Base-by-base conservation (phyloP, 2,329 filamentous ascomycete genomes). In the Pyrenochaeta sp. region DNA sequence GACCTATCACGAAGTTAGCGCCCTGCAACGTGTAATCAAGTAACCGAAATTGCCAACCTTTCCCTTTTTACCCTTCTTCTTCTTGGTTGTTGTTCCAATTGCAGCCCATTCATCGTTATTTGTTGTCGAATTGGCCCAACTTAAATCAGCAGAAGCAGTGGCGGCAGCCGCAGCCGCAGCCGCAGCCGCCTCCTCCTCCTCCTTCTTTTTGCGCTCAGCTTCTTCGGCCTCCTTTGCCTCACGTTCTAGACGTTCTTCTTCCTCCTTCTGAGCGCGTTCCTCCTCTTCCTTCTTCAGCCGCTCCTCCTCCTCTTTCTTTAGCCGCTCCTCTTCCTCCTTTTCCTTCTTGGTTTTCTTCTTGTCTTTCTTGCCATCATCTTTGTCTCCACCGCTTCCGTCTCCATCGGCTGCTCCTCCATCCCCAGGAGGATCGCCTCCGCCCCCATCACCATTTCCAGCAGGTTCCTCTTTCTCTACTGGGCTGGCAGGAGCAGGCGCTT, bases 401-500 rank as follows among this genome's bases (percentile, higher is more conserved):
- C 58, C 68, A 28, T 56, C 65, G 19, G 56, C 67, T 21, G 55
- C 58, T n/a, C 59, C 65, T 35, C 66, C 72, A 35, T 67, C 73
- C 17, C 62, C 67, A 5, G 67, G 70, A 43, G 61, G 52, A 31
- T 64, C 67, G 15, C 67, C 71, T 14, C 64, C 68, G 31, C 57
- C 67, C 18, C 49, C 60, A 21, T 63, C 65, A 21, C 63, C 67
- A 17, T 57, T 62, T 22, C 61, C 71, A 20, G 44, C 51, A 39
- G 48, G 61, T 24, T 79, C 75, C 31, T 77, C 73, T 31, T 34
- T 22, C 74, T 68, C 20, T 76, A 77, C 28, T 78, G 76, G 13
- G 78, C 77, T 27, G 35, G 73, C 69, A 70, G 72, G 76, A 13
- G 51, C 38, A 39, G 48, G 55, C 26, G 38, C 20, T 35, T 69